Evolutionary conservation across 345 rosid species (phyloP).

Genomic region (Eutrema heterophyllum): DNA sequence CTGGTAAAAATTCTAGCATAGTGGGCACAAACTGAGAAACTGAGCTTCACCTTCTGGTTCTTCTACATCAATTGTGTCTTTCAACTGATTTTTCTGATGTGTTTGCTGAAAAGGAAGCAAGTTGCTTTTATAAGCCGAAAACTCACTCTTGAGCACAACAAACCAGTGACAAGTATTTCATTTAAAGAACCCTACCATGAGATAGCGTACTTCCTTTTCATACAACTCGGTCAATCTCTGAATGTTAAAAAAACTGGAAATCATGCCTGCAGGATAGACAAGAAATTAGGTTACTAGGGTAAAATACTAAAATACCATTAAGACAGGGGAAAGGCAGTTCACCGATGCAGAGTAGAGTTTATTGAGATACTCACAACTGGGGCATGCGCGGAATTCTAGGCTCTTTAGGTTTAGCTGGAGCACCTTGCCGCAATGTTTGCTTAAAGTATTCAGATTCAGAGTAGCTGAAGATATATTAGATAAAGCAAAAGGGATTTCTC

Average conservation of each 20-base stretch:
- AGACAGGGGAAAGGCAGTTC: not conserved
- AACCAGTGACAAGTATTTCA: constrained; percentile 1
- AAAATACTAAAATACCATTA: not conserved
- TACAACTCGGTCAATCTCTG: constrained; percentile 92
- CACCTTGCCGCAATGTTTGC: constrained; percentile 96
- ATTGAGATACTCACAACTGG: constrained; percentile 57
- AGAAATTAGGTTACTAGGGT: not conserved
- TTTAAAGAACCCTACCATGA: constrained; percentile 59
- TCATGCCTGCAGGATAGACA: constrained; percentile 64
- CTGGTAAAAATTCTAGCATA: not conserved
- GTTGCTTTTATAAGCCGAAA: not conserved
- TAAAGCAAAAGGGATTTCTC: not conserved
- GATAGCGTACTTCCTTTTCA: constrained; percentile 98
- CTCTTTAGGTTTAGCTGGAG: constrained; percentile 87
- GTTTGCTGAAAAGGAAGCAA: constrained; percentile 58
- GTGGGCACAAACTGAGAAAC: constrained; percentile 2
- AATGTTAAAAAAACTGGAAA: constrained; percentile 93
- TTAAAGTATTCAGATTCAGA: constrained; percentile 96
- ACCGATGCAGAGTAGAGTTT: not conserved
- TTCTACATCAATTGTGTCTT: constrained; percentile 90
- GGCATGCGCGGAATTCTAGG: constrained; percentile 99
- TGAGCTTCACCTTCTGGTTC: constrained; percentile 82
- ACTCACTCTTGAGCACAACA: not conserved
- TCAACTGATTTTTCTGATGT: constrained; percentile 96
- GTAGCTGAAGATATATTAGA: constrained; percentile 44